Evolutionary conservation across 1,284 basidiomycete species (phyloP), one percentile per base, ranked within the genome.

Genomic region (Cryptococcus hybrid): DNA sequence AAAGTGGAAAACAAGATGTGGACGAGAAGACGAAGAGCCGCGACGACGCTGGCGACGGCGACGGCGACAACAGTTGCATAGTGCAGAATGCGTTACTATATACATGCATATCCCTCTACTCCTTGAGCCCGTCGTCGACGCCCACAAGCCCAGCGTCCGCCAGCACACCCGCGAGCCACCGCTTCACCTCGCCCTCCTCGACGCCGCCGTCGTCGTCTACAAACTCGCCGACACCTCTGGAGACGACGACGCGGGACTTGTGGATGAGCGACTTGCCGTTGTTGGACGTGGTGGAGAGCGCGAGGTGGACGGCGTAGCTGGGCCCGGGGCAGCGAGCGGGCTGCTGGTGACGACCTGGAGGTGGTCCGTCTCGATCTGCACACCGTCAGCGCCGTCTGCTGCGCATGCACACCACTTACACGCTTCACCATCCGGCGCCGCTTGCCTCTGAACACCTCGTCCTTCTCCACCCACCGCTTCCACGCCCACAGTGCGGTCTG

Each of bases 331-430:
- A 7, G 45, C 47, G 18, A 76, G 68, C 2, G 68, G 59, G 3
- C 75, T 76, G 7, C 65, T 66, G 1, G 74, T 67, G 36, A 70
- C 58, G 55, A 74, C 67, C 54, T 73, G 71, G 38, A 76, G 62
- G 49, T 69, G 64, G 56, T 74, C 72, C 13, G 76, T 78, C 53
- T 78, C 76, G 51, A 78, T 78, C 76, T 78, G 36, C 30, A 37
- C 34, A 42, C 8, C 8, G 49, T 15, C 40, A 56, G 38, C 40
- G 11, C 12, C 6, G 39, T 30, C 30, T 36, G 15, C 47, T 37
- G 3, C 37, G 18, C 7, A 43, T 4, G 13, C 11, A 3, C 34
- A 44, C 18, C 35, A 8, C 12, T 48, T 7, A 39, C 78, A 55
- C 18, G 18, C 18, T 18, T 18, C 18, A 18, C 18, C 18, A 18